These are phyloP conservation scores for Fragaria ananassa DNA, from an alignment of 306 rosid species.

Conservation along the genomic window DNA sequence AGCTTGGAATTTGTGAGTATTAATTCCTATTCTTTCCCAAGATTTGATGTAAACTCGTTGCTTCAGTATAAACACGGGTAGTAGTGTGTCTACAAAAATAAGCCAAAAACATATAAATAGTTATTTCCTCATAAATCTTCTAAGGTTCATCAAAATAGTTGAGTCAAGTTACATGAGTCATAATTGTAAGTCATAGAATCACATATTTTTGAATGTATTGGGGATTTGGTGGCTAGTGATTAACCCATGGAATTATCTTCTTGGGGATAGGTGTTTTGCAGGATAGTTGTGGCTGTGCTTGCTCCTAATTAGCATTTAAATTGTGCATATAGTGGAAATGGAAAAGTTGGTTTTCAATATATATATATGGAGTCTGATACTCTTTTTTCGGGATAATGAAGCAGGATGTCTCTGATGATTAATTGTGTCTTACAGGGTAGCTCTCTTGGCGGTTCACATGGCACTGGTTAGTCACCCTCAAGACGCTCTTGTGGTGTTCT, in stretches of 20 bases:
- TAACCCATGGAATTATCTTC: background rate
- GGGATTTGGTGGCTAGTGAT: background rate
- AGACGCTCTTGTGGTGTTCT: slow-evolving; percentile 54
- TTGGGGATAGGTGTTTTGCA: background rate
- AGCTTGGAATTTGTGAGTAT: background rate
- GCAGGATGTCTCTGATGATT: slow-evolving; percentile 24
- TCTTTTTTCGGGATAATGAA: background rate
- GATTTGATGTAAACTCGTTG: no score
- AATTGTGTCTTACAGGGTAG: slow-evolving; percentile 57
- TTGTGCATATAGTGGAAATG: background rate
- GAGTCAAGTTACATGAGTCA: background rate
- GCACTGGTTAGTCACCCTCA: slow-evolving; percentile 68
- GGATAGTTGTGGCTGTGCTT: slow-evolving; percentile 1
- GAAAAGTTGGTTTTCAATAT: background rate
- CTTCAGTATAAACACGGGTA: no score
- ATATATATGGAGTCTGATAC: no score
- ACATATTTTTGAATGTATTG: background rate
- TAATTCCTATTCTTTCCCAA: no score
- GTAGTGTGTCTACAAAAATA: background rate
- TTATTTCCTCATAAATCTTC: background rate
- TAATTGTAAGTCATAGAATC: background rate
- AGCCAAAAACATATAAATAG: background rate
- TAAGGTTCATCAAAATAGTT: background rate
- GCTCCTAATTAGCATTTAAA: background rate
- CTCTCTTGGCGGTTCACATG: slow-evolving; percentile 75